phyloP scores from a whole-genome alignment of 1,284 basidiomycete species.

The Porodaedalea pini region DNA sequence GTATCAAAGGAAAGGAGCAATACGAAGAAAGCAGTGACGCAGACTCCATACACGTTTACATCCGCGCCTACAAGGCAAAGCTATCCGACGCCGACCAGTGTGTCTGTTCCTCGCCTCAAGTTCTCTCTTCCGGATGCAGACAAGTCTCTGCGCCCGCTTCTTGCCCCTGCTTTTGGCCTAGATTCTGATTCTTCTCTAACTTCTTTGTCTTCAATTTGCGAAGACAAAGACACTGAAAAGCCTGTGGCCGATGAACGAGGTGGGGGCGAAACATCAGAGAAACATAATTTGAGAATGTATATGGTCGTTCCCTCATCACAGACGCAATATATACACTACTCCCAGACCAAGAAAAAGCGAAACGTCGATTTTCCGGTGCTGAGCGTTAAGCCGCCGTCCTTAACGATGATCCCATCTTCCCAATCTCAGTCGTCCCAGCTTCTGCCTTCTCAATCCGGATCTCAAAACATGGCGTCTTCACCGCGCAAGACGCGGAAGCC shows the following conservation, averaged over 20 bases:
- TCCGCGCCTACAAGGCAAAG: background rate
- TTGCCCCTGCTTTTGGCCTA: background rate
- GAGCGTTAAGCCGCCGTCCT: background rate
- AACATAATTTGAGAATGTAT: background rate
- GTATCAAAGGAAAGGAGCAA: background rate
- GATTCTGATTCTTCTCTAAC: background rate
- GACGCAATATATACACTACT: conserved; percentile 13
- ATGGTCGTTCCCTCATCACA: conserved; percentile 13
- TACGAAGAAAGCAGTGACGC: background rate
- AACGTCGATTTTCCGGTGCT: background rate
- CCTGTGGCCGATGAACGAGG: too few species aligned
- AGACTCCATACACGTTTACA: background rate
- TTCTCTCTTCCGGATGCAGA: background rate
- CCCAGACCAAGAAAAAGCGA: conserved; percentile 5
- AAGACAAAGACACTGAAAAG: too few species aligned
- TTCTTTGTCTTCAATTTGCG: background rate
- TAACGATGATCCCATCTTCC: conserved; percentile 4
- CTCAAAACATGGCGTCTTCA: background rate
- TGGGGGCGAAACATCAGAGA: too few species aligned
- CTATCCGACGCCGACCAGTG: conserved; percentile 6
- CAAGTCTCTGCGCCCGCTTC: background rate
- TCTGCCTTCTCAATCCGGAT: background rate
- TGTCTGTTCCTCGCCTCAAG: background rate
- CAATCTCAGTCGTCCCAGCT: background rate
- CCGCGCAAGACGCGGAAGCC: conserved; percentile 5